A percentile compares a stretch with the other conserved stretches of the same genome.
Evolutionary conservation across 164 flowering plant species (phyloP).

Genomic region (Chimonanthus salicifolius): DNA sequence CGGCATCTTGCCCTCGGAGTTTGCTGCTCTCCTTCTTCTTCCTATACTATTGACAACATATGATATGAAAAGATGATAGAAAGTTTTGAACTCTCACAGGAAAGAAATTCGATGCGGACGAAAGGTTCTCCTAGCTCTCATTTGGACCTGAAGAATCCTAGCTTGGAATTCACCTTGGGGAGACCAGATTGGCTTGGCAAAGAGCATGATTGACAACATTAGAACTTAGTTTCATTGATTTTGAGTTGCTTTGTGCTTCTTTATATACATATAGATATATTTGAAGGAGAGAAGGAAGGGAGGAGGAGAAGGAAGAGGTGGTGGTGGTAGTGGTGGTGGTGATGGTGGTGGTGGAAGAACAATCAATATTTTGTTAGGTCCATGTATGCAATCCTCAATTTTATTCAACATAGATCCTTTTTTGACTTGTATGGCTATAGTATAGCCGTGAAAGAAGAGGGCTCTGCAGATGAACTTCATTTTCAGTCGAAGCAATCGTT

Average conservation of each 20-base stretch:
- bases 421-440: background rate
- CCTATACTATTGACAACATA: too few relatives aligned
- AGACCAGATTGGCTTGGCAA: conserved; percentile 59
- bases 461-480: background rate
- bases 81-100: conserved; percentile 22
- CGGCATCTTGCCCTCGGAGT: too few relatives aligned
- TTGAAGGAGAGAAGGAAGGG: background rate
- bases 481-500: conserved; percentile 6
- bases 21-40: too few relatives aligned
- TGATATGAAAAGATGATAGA: background rate
- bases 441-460: conserved; percentile 2
- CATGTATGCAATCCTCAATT: conserved; percentile 3
- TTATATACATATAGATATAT: background rate
- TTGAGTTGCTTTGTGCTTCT: conserved; percentile 5
- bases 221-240: background rate
- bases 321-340: too few relatives aligned
- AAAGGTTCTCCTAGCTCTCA: conserved; percentile 24
- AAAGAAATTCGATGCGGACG: conserved; percentile 17
- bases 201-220: conserved; percentile 24
- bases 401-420: background rate
- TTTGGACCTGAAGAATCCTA: conserved; percentile 39
- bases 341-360: too few relatives aligned
- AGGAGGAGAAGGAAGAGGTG: background rate
- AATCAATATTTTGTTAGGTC: background rate
- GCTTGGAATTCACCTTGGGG: conserved; percentile 77